These are phyloP conservation scores for Candida namnaoensis DNA, from an alignment of 805 yeast genomes.

Conservation along the genomic window DNA sequence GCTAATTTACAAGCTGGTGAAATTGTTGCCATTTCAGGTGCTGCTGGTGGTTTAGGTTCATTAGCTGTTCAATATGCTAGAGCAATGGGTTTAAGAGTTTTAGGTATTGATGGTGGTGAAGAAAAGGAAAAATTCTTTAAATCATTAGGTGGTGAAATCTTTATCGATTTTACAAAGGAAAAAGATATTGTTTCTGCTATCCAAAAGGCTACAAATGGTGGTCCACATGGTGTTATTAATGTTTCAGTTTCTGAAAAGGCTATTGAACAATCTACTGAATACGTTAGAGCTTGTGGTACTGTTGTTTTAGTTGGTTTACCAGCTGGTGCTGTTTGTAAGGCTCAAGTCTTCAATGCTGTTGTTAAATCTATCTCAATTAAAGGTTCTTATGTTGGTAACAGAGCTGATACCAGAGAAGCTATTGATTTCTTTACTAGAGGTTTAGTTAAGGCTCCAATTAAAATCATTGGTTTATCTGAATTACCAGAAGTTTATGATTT, in stretches of 20 bases:
- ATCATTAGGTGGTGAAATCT: slow-evolving; percentile 55
- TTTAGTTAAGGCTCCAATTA: slow-evolving; percentile 51
- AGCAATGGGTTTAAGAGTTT: slow-evolving; percentile 66
- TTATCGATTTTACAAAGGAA: slow-evolving; percentile 42
- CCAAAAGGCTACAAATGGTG: slow-evolving; percentile 44
- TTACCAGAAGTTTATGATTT: slow-evolving; percentile 41
- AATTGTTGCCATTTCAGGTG: slow-evolving; percentile 72
- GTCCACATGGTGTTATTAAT: slow-evolving; percentile 64
- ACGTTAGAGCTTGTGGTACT: slow-evolving; percentile 51
- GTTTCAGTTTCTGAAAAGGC: slow-evolving; percentile 50
- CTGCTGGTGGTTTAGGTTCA: slow-evolving; percentile 77
- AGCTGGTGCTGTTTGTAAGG: slow-evolving; percentile 36
- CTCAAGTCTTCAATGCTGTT: slow-evolving; percentile 40
- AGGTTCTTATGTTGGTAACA: slow-evolving; percentile 20
- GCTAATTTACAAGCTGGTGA: slow-evolving; percentile 54
- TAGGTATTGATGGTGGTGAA: slow-evolving; percentile 70
- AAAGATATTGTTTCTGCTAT: slow-evolving; percentile 42
- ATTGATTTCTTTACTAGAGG: slow-evolving; percentile 62
- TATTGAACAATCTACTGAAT: slow-evolving; percentile 38
- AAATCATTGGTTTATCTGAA: slow-evolving; percentile 46
- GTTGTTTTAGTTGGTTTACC: slow-evolving; percentile 57
- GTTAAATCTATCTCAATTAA: slow-evolving; percentile 36
- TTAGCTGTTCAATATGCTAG: slow-evolving; percentile 68
- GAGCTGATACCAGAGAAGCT: slow-evolving; percentile 46
- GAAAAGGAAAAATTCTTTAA: slow-evolving; percentile 49